Conservation (phyloP, 768 basidiomycete genomes). For the Pseudohyphozyma bogoriensis region DNA sequence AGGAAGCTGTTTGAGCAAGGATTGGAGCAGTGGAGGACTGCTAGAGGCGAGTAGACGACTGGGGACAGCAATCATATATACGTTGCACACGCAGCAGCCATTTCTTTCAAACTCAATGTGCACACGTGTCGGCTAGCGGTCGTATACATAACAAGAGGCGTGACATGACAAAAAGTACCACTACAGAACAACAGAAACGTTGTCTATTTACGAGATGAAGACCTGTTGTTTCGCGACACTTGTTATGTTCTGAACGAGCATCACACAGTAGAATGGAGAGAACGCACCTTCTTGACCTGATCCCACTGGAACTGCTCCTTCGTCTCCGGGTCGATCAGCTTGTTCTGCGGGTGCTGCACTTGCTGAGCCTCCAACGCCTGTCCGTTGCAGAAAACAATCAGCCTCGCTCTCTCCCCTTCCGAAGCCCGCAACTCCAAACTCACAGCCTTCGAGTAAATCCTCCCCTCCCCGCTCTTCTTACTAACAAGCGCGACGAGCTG, state of each 20-base stretch:
- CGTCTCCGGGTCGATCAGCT: slow-evolving; percentile 83
- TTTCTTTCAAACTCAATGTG: too few relatives aligned
- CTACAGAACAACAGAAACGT: not conserved
- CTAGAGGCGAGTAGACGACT: too few relatives aligned
- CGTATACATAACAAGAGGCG: too few relatives aligned
- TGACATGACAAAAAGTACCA: not conserved
- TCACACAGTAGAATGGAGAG: not conserved
- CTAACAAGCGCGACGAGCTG: slow-evolving; percentile 25
- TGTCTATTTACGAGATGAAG: not conserved
- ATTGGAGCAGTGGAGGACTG: slow-evolving; percentile 60
- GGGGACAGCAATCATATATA: too few relatives aligned
- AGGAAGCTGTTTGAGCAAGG: slow-evolving; percentile 60
- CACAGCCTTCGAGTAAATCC: slow-evolving; percentile 43
- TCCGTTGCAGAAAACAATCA: not conserved
- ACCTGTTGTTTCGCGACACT: too few relatives aligned
- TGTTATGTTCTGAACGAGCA: not conserved
- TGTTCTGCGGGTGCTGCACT: slow-evolving; percentile 69
- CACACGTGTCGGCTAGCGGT: too few relatives aligned
- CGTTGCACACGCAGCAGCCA: too few relatives aligned
- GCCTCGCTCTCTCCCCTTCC: not conserved
- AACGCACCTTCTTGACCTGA: slow-evolving; percentile 61
- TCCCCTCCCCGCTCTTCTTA: slow-evolving; percentile 5
- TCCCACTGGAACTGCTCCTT: slow-evolving; percentile 54
- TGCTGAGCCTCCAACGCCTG: slow-evolving; percentile 23
- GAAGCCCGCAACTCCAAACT: slow-evolving; percentile 29